Conservation (phyloP, 1,284 basidiomycete genomes). For the Laetiporus sulphureus region DNA sequence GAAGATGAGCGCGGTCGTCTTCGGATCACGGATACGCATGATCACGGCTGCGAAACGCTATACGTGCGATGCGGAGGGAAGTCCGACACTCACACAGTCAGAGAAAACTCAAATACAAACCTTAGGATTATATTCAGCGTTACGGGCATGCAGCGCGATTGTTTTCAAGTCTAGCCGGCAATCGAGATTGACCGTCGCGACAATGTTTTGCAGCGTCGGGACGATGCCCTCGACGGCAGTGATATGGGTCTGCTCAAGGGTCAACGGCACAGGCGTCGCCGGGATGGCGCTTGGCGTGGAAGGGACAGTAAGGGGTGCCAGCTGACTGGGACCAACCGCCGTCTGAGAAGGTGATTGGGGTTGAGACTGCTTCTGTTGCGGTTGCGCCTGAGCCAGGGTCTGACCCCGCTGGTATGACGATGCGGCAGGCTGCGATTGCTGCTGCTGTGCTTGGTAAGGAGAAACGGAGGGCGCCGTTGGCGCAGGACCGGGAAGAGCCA, state of each 20-base stretch:
- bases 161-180: conserved; percentile 97
- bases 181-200: conserved; percentile 98
- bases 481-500: conserved; percentile 36
- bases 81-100: conserved; percentile 54
- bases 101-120: conserved; percentile 60
- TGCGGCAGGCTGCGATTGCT: conserved; percentile 19
- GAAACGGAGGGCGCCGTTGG: conserved; percentile 12
- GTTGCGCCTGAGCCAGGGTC: conserved; percentile 11
- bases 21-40: conserved; percentile 99
- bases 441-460: conserved; percentile 27
- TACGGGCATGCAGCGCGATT: conserved; percentile 95
- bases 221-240: conserved; percentile 94
- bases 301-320: conserved; percentile 38
- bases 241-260: conserved; percentile 85
- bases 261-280: conserved; percentile 63
- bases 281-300: conserved; percentile 44
- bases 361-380: conserved; percentile 23
- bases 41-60: conserved; percentile 99
- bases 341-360: conserved; percentile 22
- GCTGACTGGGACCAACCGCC: conserved; percentile 20
- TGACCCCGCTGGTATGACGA: not conserved
- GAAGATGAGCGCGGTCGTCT: conserved; percentile 99
- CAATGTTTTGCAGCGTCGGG: conserved; percentile 95
- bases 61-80: conserved; percentile 39
- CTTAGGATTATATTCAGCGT: conserved; percentile 99